Percentiles rank a stretch among this genome's conserved stretches.
Evolutionary conservation across 768 basidiomycete genomes (phyloP).

Genomic region (Hypholoma fasciculare): DNA sequence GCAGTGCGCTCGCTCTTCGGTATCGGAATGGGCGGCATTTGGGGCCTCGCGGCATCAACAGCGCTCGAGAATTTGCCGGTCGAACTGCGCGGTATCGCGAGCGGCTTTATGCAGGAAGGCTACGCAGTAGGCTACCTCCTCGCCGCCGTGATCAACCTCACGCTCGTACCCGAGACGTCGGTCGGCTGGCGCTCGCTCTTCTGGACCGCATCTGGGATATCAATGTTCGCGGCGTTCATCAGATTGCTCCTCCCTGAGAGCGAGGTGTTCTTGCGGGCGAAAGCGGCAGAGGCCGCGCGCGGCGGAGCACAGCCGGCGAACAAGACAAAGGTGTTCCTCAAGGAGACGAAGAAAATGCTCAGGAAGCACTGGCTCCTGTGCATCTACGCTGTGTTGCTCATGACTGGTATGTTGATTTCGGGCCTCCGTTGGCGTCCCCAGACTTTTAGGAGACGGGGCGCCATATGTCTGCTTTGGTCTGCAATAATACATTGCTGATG

Average conservation of each 20-base stretch:
- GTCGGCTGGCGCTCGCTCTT: slow-evolving; percentile 76
- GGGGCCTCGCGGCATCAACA: slow-evolving; percentile 81
- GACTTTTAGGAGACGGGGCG: background rate
- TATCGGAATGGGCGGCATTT: slow-evolving; percentile 87
- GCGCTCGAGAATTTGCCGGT: slow-evolving; percentile 89
- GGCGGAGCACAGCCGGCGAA: slow-evolving; percentile 48
- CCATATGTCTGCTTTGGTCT: background rate
- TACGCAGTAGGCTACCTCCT: slow-evolving; percentile 86
- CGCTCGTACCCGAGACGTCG: slow-evolving; percentile 47
- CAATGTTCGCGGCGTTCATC: slow-evolving; percentile 64
- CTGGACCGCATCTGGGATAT: slow-evolving; percentile 76
- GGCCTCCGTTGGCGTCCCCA: no score
- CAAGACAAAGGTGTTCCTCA: slow-evolving; percentile 73
- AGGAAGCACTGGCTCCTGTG: slow-evolving; percentile 80
- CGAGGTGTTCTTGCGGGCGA: slow-evolving; percentile 65
- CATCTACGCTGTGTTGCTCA: slow-evolving; percentile 81
- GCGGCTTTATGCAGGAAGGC: slow-evolving; percentile 86
- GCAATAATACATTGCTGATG: background rate
- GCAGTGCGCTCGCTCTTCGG: slow-evolving; percentile 83
- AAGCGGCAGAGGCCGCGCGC: slow-evolving; percentile 52
- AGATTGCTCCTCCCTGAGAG: slow-evolving; percentile 78
- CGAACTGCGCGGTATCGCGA: slow-evolving; percentile 80
- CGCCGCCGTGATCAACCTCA: slow-evolving; percentile 81
- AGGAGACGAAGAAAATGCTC: slow-evolving; percentile 74
- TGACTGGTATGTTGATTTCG: slow-evolving; percentile 51